A percentile compares a stretch with the other conserved stretches of the same genome.
Evolutionary conservation across 768 basidiomycete species (phyloP).

Genomic region (Tricholoma sp.): DNA sequence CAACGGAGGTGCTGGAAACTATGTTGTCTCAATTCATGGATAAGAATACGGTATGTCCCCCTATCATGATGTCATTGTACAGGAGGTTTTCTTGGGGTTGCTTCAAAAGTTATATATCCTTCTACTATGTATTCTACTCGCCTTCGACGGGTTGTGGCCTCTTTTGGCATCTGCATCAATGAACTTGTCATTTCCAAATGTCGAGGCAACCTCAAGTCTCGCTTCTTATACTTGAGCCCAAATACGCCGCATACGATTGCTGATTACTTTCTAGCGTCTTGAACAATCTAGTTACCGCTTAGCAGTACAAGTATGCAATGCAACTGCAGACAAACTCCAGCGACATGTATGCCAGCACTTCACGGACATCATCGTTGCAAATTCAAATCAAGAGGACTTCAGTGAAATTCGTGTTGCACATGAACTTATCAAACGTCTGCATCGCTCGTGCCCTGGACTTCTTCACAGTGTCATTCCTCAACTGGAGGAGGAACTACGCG

Average conservation of each 20-base stretch:
- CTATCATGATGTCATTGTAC: not conserved
- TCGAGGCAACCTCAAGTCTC: not conserved
- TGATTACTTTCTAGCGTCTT: constrained; percentile 40
- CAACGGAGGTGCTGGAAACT: constrained; percentile 70
- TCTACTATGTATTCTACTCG: not conserved
- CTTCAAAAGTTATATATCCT: not conserved
- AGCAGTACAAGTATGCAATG: constrained; percentile 81
- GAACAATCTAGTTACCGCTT: constrained; percentile 78
- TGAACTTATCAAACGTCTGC: constrained; percentile 78
- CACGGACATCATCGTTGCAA: constrained; percentile 75
- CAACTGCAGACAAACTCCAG: constrained; percentile 80
- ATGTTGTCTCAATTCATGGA: constrained; percentile 85
- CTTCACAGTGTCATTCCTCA: constrained; percentile 90
- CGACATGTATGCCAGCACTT: constrained; percentile 91
- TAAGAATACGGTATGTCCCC: constrained; percentile 57
- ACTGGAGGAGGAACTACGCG: constrained; percentile 84
- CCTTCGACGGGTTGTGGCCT: not conserved
- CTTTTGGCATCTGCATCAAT: not conserved
- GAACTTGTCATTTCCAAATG: not conserved
- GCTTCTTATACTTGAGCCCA: not conserved
- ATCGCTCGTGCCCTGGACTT: constrained; percentile 73
- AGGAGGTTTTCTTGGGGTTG: not conserved
- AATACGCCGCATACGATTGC: not conserved
- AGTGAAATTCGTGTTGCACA: constrained; percentile 74
- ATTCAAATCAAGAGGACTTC: constrained; percentile 56